These are phyloP conservation scores for Agrocybe praecox DNA, from an alignment of 768 basidiomycete species.

Conservation along the genomic window DNA sequence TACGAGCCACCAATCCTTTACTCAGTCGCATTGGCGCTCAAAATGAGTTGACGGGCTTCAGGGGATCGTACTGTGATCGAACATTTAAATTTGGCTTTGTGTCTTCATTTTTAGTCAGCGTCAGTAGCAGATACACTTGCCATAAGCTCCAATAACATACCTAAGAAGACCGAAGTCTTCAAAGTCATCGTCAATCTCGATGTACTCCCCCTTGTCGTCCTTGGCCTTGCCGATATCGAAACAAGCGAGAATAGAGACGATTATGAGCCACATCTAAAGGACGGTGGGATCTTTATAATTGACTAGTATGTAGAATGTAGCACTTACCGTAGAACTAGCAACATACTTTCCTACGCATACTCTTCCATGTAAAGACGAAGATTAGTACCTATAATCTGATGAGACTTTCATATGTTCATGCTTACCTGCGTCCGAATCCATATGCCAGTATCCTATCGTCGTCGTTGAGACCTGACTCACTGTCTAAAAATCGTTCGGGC, in stretches of 20 bases:
- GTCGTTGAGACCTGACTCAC: conserved; percentile 7
- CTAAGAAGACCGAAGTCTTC: conserved; percentile 2
- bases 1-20: no score
- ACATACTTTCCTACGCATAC: conserved; percentile 11
- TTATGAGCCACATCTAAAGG: conserved; percentile 16
- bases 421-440: conserved; percentile 21
- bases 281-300: no score
- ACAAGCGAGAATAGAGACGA: conserved; percentile 17
- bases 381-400: neutral
- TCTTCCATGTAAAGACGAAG: neutral
- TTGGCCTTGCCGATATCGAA: conserved; percentile 13
- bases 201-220: conserved; percentile 18
- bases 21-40: no score
- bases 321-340: conserved; percentile 12
- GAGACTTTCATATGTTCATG: neutral
- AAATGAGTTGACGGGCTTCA: no score
- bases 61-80: no score
- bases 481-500: conserved; percentile 28
- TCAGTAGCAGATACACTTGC: no score
- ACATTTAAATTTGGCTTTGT: no score
- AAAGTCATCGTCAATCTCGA: conserved; percentile 15
- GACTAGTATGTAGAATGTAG: neutral
- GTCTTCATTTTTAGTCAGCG: no score
- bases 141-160: no score
- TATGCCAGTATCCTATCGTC: conserved; percentile 11